Evolutionary conservation across 2,329 filamentous ascomycete species (phyloP).

Genomic region (Fusarium poae): DNA sequence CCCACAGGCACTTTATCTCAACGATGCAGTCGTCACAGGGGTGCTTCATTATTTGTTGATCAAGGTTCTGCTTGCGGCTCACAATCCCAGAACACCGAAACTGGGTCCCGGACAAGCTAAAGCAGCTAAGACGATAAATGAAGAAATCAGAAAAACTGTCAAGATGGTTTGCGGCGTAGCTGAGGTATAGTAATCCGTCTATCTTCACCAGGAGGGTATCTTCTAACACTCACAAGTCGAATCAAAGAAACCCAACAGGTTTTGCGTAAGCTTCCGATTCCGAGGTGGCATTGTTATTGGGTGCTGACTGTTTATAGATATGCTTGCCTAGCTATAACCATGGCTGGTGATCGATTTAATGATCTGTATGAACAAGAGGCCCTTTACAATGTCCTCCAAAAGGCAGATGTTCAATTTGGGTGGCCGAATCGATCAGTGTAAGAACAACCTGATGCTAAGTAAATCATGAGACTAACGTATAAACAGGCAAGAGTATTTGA

Average conservation of each 20-base stretch:
- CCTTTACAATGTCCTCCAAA: slow-evolving; percentile 53
- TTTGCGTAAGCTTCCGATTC: slow-evolving; percentile 32
- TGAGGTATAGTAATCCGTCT: slow-evolving; percentile 33
- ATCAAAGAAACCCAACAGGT: slow-evolving; percentile 40
- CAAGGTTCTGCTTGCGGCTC: slow-evolving; percentile 47
- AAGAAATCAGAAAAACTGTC: slow-evolving; percentile 49
- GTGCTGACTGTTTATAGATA: slow-evolving; percentile 38
- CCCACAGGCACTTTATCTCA: slow-evolving; percentile 46
- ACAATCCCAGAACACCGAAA: slow-evolving; percentile 48
- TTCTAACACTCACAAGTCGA: slow-evolving; percentile 33
- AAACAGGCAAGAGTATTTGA: slow-evolving; percentile 42
- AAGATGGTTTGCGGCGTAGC: slow-evolving; percentile 49
- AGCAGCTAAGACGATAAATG: slow-evolving; percentile 45
- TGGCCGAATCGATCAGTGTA: slow-evolving; percentile 51
- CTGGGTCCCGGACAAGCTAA: slow-evolving; percentile 47
- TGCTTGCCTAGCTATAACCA: slow-evolving; percentile 48
- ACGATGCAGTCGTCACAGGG: slow-evolving; percentile 49
- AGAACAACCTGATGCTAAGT: neutral
- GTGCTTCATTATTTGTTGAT: slow-evolving; percentile 49
- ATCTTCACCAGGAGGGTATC: neutral
- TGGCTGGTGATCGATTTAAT: slow-evolving; percentile 57
- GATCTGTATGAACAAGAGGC: slow-evolving; percentile 55
- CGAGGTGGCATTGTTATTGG: rapidly evolving
- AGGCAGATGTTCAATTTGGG: slow-evolving; percentile 48
- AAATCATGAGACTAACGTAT: neutral